Evolutionary conservation across 139 green algal genomes (phyloP).

Genomic region (Tetradesmus lagerheimii): DNA sequence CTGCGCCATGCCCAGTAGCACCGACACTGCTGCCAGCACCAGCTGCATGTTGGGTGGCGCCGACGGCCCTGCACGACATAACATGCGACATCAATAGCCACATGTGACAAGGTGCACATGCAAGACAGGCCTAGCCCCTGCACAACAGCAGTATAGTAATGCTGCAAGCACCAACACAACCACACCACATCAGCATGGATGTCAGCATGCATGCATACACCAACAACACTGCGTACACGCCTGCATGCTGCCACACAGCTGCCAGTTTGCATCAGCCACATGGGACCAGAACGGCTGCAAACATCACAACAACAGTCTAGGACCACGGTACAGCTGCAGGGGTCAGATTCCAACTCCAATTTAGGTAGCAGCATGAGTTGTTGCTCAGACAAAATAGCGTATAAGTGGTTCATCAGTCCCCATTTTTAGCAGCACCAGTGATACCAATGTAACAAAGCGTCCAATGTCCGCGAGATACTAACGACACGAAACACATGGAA

Average conservation of each 20-base stretch:
- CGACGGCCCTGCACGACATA: slow-evolving; percentile 26
- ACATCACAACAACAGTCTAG: no score
- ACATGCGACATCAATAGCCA: no score
- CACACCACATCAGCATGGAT: no score
- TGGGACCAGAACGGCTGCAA: no score
- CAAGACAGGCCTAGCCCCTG: slow-evolving; percentile 46
- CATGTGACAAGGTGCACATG: no score
- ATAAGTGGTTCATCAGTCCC: slow-evolving; percentile 34
- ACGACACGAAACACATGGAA: background rate
- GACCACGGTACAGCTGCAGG: no score
- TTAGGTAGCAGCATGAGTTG: background rate
- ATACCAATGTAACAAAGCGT: no score
- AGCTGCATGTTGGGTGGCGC: slow-evolving; percentile 50
- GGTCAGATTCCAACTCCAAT: slow-evolving; percentile 40
- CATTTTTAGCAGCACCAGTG: no score
- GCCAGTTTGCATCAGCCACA: no score
- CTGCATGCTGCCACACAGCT: no score
- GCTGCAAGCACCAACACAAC: slow-evolving; percentile 56
- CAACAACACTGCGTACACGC: no score
- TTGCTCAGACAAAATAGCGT: background rate
- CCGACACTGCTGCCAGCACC: slow-evolving; percentile 44
- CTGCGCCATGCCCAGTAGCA: slow-evolving; percentile 48
- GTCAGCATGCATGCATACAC: no score
- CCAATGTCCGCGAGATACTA: background rate
- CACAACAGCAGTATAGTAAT: slow-evolving; percentile 46